Evolutionary conservation across 2,329 filamentous ascomycete species (phyloP), one percentile per base, ranked within the genome.

Genomic region (Bimuria novae-zelandiae): DNA sequence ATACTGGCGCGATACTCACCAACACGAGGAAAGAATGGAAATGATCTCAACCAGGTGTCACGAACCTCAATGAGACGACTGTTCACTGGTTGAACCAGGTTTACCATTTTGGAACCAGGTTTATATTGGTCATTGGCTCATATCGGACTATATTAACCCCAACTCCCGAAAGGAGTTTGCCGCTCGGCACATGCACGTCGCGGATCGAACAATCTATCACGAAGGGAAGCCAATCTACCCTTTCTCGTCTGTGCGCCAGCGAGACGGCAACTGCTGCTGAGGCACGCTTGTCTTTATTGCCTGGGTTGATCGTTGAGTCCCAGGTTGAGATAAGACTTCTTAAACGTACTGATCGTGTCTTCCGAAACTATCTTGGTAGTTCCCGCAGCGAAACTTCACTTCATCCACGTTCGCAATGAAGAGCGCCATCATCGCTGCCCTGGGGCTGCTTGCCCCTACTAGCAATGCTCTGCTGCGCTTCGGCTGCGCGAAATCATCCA

Each of bases 401-500:
- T n/a, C n/a, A n/a, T n/a, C n/a, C n/a, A 4, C 47, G 2, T 22
- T 37, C 49, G 60, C 36, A 5, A 68, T 67, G 67, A 67, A 61
- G 23, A 55, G 51, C n/a, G 37, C 27, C 12, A 33, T 67, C 27
- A 27, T 57, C 40, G 40, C 49, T 19, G 60, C 59, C 48, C 55
- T 63, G 1, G 62, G 58, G 55, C 59, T 70, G 0, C 29, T 68
- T 41, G 53, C 60, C 16, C 54, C 55, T 14, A 23, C 51, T n/a
- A n/a, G n/a, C 7, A 57, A 53, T 16, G 67, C 67, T 22, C 54
- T 70, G 7, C 53, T 70, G 12, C 49, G 54, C n/a, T 56, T 56
- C 27, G 49, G 50, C 7, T 56, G 54, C 32, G 40, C 54, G 6
- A 43, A 43, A 17, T 44, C 44, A 29, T 43, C 42, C 12, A 39